A percentile compares a stretch with the other conserved stretches of the same genome.
These are phyloP conservation scores for Medicago ruthenica DNA, from an alignment of 306 rosid species.

Conservation along the genomic window DNA sequence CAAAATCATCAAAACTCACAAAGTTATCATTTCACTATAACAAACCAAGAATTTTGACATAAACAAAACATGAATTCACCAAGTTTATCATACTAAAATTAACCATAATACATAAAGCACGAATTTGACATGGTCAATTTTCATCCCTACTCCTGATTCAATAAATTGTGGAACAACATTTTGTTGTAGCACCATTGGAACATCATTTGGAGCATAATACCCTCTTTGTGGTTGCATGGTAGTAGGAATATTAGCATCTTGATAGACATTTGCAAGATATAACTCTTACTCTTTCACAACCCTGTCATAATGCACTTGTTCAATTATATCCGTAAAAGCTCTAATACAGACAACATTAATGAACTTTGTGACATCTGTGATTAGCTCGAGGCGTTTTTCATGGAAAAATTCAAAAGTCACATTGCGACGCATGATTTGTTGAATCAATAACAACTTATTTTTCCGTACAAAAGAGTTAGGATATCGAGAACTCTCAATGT, in stretches of 20 bases:
- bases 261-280: not conserved
- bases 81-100: too few species aligned
- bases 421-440: constrained; percentile 31
- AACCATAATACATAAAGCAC: too few species aligned
- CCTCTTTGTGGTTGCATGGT: not conserved
- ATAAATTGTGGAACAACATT: constrained; percentile 39
- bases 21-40: too few species aligned
- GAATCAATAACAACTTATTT: constrained; percentile 45
- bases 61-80: too few species aligned
- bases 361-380: constrained; percentile 32
- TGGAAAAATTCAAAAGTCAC: constrained; percentile 50
- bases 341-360: constrained; percentile 50
- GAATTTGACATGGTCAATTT: too few species aligned
- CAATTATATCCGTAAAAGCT: constrained; percentile 60
- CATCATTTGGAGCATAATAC: not conserved
- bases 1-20: too few species aligned
- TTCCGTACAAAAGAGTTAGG: not conserved
- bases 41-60: too few species aligned
- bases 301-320: not conserved
- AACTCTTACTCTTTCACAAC: not conserved
- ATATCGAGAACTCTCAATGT: constrained; percentile 46
- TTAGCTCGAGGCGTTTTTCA: constrained; percentile 36
- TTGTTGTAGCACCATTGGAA: constrained; percentile 10
- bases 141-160: too few species aligned
- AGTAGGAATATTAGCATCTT: not conserved